Evolutionary conservation across 495 filamentous ascomycete species (phyloP), one percentile per base, ranked within the genome.

Genomic region (Clavariopsis aquatica): DNA sequence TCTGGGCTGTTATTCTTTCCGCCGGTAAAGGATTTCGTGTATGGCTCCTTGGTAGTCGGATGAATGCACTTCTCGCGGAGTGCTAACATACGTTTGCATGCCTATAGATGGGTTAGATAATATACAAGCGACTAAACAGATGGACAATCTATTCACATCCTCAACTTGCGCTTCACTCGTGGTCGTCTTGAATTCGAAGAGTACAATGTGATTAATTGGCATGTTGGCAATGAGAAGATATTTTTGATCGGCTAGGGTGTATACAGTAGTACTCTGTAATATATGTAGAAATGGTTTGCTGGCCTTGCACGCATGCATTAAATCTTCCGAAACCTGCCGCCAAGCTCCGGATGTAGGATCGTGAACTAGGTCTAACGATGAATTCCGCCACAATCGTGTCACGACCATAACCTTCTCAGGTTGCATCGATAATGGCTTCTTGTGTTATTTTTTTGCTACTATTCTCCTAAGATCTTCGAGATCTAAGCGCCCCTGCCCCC

Each of bases 1-100:
- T 91, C 88, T 0, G 75, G 74, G 0, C 85, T 89, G 69, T 86
- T 88, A 65, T 91, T 83, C 53, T 70, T 73, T 0, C 89, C 88
- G 1, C 85, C 88, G 0, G 78, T 82, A 4, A 79, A 68, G 0
- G 82, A 77, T 49, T 78, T 77, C 65, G 92, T 84, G 69, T 90
- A 91, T 0, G 80, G 81, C 26, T 76, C 72, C 19, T 82, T 66
- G 8, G 76, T 76, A 0, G 69, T 76, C 5, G 82, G 80, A 53
- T 83, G 81, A 0, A 82, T 23, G 73, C 83, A 85, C 10, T 74
- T 73, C 2, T 75, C 31, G 17, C 56, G 41, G 41, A 77, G 69
- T 6, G 65, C 70, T 38, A 79, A 66, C 72, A 82, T 78, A 38
- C 68, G 67, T 1, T 56, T 63, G 69, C 78, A 78, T 34, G 71